Evolutionary conservation across 176 grass and related monocot genomes (phyloP), one percentile per base, ranked within the genome.

Genomic region (Elymus sibiricus): DNA sequence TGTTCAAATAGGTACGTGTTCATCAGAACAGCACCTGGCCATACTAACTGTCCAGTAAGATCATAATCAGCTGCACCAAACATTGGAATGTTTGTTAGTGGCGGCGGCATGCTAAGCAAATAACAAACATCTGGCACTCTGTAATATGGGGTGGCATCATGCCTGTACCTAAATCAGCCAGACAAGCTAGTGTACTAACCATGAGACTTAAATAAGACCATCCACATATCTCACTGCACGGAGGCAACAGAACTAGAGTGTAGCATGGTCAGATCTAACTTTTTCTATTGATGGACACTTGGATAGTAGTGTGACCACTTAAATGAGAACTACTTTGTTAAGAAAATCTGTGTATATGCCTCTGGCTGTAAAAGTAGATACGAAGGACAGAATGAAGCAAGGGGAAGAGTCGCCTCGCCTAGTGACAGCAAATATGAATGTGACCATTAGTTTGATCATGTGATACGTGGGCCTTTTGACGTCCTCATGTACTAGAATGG

Each of bases 41-140:
- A 96, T 47, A 98, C 94, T 86, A 96, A 80, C 73, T 99, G 97
- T 51, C 94, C 97, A 32, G 97, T 99, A 65, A 99, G 97, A 86
- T 95, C 97, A 87, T 89, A 99, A 86, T 99, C 97, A 74, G 97
- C 97, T 99, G 97, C 70, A 89, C 22, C 27, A 70, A 74, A 85
- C 79, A 80, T 27, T 58, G 69, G 34, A 77, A 81, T 43, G 9
- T 76, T 5, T 81, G 76, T 88, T 85, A 85, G 66, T 21, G 7
- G 58, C 4, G 0, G 79, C 6, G 1, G 11, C 32, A 64, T 74
- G 70, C 13, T 51, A 76, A 87, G 64, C 2, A 67, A 39, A 79
- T 16, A 83, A 37, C 1, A 79, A 42, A 58, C 2, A 68, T 19
- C 16, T 59, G 37, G 65, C 26, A 64, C 51, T 53, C 3, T 74